phyloP scores from a whole-genome alignment of 2,329 filamentous ascomycete genomes.

The Fusarium sp. region DNA sequence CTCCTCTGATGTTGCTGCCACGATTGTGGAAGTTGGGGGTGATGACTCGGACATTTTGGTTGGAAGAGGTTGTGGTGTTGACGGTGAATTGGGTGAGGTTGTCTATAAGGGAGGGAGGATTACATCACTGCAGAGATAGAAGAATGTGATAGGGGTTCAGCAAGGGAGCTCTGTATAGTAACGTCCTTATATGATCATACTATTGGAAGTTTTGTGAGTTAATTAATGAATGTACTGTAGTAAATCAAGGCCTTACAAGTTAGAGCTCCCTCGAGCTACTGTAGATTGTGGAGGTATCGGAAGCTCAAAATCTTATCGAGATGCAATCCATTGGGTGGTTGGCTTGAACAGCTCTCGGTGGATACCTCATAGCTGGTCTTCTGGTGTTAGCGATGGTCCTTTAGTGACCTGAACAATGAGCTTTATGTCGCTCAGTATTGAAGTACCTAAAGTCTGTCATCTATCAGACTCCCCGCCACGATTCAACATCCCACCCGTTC shows the following conservation, averaged over 20 bases:
- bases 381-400: not conserved
- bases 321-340: conserved; percentile 8
- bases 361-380: conserved; percentile 9
- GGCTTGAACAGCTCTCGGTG: conserved; percentile 11
- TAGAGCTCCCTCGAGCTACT: conserved; percentile 21
- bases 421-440: rapidly evolving
- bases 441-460: conserved; percentile 1
- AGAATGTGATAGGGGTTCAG: not conserved
- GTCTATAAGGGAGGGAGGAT: conserved; percentile 7
- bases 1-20: conserved; percentile 11
- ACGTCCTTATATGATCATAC: not conserved
- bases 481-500: conserved; percentile 20
- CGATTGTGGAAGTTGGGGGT: conserved; percentile 19
- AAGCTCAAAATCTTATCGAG: conserved; percentile 22
- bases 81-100: conserved; percentile 4
- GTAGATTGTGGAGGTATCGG: not conserved
- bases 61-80: not conserved
- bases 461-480: conserved; percentile 13
- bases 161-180: not conserved
- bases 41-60: conserved; percentile 26
- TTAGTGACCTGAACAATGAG: not conserved
- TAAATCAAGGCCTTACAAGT: not conserved
- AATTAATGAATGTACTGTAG: not conserved
- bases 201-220: too few relatives aligned
- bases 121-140: conserved; percentile 22